Evolutionary conservation across 306 rosid genomes (phyloP), one percentile per base, ranked within the genome.

Genomic region (Aeschynomene evenia): DNA sequence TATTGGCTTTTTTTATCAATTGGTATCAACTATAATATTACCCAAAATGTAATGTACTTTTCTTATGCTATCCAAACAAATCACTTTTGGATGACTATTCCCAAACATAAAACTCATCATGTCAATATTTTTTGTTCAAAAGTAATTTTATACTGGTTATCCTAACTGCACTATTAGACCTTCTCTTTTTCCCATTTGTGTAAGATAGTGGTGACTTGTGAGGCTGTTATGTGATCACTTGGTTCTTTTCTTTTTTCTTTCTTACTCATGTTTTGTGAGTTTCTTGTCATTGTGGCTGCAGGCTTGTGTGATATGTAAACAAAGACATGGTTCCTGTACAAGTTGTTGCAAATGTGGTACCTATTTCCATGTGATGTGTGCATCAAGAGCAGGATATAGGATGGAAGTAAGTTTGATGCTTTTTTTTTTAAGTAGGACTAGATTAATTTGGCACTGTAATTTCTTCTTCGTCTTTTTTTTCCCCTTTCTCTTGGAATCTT

Each of bases 271-370:
- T 7, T 28, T 23, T 40, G 2, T 28, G 37, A 23, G 53, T 48
- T 42, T 70, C 55, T 81, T 77, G 64, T 83, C 84, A 40, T 55
- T 66, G 75, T 63, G 75, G 79, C 22, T 77, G 55, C 97, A 94
- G 96, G 77, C 57, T 31, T 94, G 99, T 36, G 91, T 87, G 63
- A 91, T 94, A 63, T 94, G 99, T 73, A 85, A 81, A 80, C 99
- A 91, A 82, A 79, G 57, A 75, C 99, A 94, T 43, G 99, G 99
- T 77, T 88, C 99, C 78, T 94, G 99, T 77, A 76, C 94, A 9
- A 84, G 84, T 63, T 94, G 99, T 81, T 85, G 87, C 89, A 91
- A 91, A 61, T 94, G 99, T 85, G 87, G 92, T 46, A 85, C 97
- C 23, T 57, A 88, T 85, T 91, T 94, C 78, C 99, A 91, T 59